A percentile compares a stretch with the other conserved stretches of the same genome.
Evolutionary conservation across 106 monocot species (phyloP).

Genomic region (Ottelia alismoides): DNA sequence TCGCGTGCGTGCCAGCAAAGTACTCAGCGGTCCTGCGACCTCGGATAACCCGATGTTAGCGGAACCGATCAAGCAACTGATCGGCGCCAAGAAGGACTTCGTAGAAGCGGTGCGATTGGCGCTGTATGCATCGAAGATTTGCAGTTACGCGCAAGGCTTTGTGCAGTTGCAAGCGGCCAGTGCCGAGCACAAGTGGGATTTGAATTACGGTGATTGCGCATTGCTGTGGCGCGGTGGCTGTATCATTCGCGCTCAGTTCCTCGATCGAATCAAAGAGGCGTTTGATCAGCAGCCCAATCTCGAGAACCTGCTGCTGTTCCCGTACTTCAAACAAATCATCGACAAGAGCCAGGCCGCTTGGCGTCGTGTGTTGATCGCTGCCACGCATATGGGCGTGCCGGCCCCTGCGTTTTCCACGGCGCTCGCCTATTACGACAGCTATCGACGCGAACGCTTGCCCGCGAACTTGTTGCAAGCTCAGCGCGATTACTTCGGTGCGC

Average conservation of each 20-base stretch:
- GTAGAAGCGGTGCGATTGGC: slow-evolving; percentile 19
- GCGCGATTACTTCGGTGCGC: slow-evolving; percentile 21
- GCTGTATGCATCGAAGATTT: slow-evolving; percentile 22
- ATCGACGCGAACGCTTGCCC: slow-evolving; percentile 16
- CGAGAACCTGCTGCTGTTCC: slow-evolving; percentile 12
- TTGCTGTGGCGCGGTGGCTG: slow-evolving; percentile 25
- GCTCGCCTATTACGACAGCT: slow-evolving; percentile 18
- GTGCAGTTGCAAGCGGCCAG: slow-evolving; percentile 13
- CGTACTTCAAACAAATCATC: slow-evolving; percentile 13
- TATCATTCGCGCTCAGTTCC: slow-evolving; percentile 15
- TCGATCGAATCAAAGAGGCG: slow-evolving; percentile 25
- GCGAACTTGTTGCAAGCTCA: slow-evolving; percentile 23
- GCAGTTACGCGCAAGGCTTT: slow-evolving; percentile 26
- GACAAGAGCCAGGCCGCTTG: slow-evolving; percentile 17
- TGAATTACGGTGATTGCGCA: slow-evolving; percentile 15
- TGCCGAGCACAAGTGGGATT: slow-evolving; percentile 13
- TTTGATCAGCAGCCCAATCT: slow-evolving; percentile 9
- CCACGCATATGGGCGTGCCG: slow-evolving; percentile 12
- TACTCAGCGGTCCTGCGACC: slow-evolving; percentile 4
- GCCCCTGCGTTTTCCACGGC: slow-evolving; percentile 17
- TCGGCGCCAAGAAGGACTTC: slow-evolving; percentile 10
- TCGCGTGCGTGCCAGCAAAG: slow-evolving; percentile 8
- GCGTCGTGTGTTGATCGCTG: slow-evolving; percentile 17
- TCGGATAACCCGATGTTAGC: no score
- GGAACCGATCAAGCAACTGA: neutral